Percentiles rank a stretch among this genome's conserved stretches.
These are phyloP conservation scores for Scedosporium aurantiacum DNA, from an alignment of 2,329 filamentous ascomycete species.

Conservation along the genomic window DNA sequence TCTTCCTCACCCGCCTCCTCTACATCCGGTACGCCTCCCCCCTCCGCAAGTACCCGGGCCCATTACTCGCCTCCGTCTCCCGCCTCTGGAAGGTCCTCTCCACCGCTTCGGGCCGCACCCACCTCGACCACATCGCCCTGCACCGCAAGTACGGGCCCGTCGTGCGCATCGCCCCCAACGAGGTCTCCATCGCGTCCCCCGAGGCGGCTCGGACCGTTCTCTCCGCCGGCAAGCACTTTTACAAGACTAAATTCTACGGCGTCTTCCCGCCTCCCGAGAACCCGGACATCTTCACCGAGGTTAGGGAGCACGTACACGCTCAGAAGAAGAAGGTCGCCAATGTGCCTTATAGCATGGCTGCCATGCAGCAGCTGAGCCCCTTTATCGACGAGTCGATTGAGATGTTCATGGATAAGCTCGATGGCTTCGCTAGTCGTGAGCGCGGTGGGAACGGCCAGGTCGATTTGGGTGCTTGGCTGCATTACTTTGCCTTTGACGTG, in stretches of 20 bases:
- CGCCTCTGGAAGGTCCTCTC: conserved; percentile 26
- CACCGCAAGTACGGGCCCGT: conserved; percentile 42
- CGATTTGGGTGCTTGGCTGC: conserved; percentile 36
- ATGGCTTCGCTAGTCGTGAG: conserved; percentile 20
- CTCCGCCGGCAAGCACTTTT: conserved; percentile 38
- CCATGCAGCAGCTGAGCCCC: conserved; percentile 38
- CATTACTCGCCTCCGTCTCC: conserved; percentile 45
- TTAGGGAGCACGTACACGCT: conserved; percentile 40
- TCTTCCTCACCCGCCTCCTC: conserved; percentile 29
- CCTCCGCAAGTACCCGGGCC: conserved; percentile 59
- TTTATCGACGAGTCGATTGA: conserved; percentile 42
- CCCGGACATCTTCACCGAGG: conserved; percentile 48
- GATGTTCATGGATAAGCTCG: conserved; percentile 30
- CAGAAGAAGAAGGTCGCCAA: conserved; percentile 43
- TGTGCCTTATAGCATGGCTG: conserved; percentile 40
- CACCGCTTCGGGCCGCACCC: conserved; percentile 42
- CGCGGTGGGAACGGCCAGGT: conserved; percentile 14
- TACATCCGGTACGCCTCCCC: conserved; percentile 41
- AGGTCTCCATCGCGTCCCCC: conserved; percentile 9
- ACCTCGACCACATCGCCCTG: conserved; percentile 27
- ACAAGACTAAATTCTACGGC: conserved; percentile 40
- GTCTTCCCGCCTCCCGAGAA: conserved; percentile 46
- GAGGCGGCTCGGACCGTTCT: conserved; percentile 25
- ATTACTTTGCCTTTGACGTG: conserved; percentile 15
- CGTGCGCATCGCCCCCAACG: conserved; percentile 10